These are phyloP conservation scores for Helichrysum umbraculigerum DNA, from an alignment of 129 eudicot genomes.

Conservation along the genomic window DNA sequence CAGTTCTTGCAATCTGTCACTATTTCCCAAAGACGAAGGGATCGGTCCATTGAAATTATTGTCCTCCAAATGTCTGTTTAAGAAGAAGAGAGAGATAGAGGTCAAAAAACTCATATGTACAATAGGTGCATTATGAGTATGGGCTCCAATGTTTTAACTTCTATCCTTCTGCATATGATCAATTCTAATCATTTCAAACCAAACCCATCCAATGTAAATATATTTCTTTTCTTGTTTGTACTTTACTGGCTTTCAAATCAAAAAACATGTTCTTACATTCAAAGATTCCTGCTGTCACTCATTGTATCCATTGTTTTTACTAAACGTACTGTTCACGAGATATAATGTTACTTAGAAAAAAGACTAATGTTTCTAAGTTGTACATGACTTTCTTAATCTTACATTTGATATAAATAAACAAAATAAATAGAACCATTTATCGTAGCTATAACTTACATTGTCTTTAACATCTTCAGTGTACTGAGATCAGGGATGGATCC, in stretches of 20 bases:
- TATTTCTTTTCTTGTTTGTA: conserved; percentile 4
- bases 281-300: background rate
- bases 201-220: background rate
- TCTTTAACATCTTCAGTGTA: conserved; percentile 50
- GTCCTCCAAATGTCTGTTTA: conserved; percentile 75
- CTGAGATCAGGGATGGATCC: conserved; percentile 71
- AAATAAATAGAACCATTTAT: conserved; percentile 6
- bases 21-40: conserved; percentile 62
- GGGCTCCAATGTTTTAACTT: conserved; percentile 35
- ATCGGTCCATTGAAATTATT: conserved; percentile 62
- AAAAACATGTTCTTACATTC: conserved; percentile 3
- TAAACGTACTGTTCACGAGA: background rate
- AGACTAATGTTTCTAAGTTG: background rate
- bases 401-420: background rate
- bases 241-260: conserved; percentile 7
- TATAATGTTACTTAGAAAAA: conserved; percentile 8
- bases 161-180: background rate
- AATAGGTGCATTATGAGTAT: conserved; percentile 10
- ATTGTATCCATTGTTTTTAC: background rate
- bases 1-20: conserved; percentile 55
- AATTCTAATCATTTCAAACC: conserved; percentile 13
- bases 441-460: conserved; percentile 46
- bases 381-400: background rate
- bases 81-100: conserved; percentile 16
- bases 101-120: background rate